Conservation (phyloP, 192 early-diverging fungal species). For the Chytriomyces sp. region DNA sequence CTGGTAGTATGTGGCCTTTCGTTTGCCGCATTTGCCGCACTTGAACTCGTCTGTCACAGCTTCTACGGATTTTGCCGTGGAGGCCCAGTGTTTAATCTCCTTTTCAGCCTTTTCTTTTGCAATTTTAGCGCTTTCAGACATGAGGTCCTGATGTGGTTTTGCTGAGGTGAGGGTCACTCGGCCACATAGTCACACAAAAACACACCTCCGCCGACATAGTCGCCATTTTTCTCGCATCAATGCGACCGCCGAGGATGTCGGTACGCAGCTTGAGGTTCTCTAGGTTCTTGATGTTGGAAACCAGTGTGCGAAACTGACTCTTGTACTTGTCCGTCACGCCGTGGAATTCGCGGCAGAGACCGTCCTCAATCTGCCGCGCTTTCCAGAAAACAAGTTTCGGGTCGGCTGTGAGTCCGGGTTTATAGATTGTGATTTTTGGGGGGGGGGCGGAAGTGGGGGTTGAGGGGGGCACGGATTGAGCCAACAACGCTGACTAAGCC, state of each 20-base stretch:
- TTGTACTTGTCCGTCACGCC: slow-evolving; percentile 28
- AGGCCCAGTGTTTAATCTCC: slow-evolving; percentile 75
- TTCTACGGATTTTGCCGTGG: slow-evolving; percentile 68
- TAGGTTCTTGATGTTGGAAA: slow-evolving; percentile 27
- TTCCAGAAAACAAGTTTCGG: slow-evolving; percentile 14
- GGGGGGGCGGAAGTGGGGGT: background rate
- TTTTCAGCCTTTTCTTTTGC: slow-evolving; percentile 71
- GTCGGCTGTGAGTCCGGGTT: background rate
- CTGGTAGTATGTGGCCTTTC: slow-evolving; percentile 91
- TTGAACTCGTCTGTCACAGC: slow-evolving; percentile 92
- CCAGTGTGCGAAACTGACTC: slow-evolving; percentile 26
- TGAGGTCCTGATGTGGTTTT: slow-evolving; percentile 74
- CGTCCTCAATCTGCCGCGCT: slow-evolving; percentile 26
- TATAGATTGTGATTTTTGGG: background rate
- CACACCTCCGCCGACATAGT: slow-evolving; percentile 23
- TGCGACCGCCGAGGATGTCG: slow-evolving; percentile 10
- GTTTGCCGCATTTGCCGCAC: slow-evolving; percentile 88
- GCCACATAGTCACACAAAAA: background rate
- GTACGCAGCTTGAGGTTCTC: slow-evolving; percentile 24
- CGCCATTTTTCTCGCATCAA: slow-evolving; percentile 4
- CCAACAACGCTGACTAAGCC: background rate
- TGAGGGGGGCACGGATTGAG: background rate
- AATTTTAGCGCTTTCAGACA: slow-evolving; percentile 78
- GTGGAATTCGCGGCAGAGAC: slow-evolving; percentile 8
- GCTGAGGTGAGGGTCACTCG: background rate